Base-by-base conservation (phyloP, 768 basidiomycete genomes). In the Mrakia gelida region DNA sequence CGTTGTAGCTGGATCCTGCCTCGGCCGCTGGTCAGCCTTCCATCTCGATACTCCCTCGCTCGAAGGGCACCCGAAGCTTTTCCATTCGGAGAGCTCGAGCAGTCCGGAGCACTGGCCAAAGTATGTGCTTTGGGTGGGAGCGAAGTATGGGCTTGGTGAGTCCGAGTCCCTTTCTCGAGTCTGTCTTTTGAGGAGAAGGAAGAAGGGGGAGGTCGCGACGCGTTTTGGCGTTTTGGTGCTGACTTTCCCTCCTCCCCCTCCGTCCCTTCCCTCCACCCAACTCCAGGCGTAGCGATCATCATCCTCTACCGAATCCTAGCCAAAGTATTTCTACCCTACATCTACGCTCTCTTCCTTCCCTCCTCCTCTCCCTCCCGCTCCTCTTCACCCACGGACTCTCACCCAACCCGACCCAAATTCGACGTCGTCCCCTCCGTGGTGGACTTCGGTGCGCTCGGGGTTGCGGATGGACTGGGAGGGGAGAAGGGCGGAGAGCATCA, bases 1-100 rank as follows among this genome's bases (percentile, higher is more conserved):
- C 34, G 94, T 94, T 61, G 87, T 92, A 26, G 86, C 92, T 52
- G 96, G 96, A n/a, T 86, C 87, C 28, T 85, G 89, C 32, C 82
- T 94, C 0, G 89, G 89, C 0, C 87, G 88, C 63, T 97, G 95
- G 94, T 41, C 38, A 5, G 3, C 41, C 26, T 41, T 43, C 7
- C 67, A 26, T n/a, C 85, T 70, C 38, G 49, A 67, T 41, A 62
- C 59, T 9, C 43, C 43, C 26, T 63, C 63, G 9, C 67, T 34
- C 49, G 32, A 62, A 15, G 26, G 30, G 15, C 18, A 45, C 72
- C 13, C 41, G 5, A 28, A 43, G 23, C 32, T 26, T 11, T 18
- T 16, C 38, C 28, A 9, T 30, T 65, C 32, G n/a, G n/a, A 52
- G 18, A 52, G 23, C 26, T 16, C 13, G 41, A 49, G 9, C 23